Base-by-base conservation (phyloP, 2,329 filamentous ascomycete species). In the Chaetomium sp. region DNA sequence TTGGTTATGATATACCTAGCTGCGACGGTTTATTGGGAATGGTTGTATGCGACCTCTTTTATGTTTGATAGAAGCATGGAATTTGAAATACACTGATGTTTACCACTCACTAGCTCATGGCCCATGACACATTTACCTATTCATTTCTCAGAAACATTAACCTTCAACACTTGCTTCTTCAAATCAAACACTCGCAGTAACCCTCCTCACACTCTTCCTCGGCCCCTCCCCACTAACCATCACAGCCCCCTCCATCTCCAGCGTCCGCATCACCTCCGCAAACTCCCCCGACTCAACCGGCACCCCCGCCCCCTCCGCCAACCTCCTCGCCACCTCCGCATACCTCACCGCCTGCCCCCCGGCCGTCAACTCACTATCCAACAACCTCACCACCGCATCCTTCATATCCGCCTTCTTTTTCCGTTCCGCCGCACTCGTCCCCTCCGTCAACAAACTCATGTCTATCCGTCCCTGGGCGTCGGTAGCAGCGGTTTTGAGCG, bases 401-500 rank as follows among this genome's bases (percentile, higher is more conserved):
- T 95, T 95, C 66, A 99, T 75, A 69, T 96, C 91, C 41, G 87
- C 85, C 68, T 86, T 88, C 61, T 89, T 79, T 68, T 89, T 85
- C 50, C 94, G 79, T 70, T 97, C 94, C n/a, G 85, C 85, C 0
- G 90, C 85, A 64, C 87, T 91, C 2, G 89, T 95, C n/a, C 94
- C 94, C 68, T 97, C 94, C 0, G 91, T 96, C 60, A 99, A 77
- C 49, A 99, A 77, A 54, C 88, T 88, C 94, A 99, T 97, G 69
- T 99, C 94, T 66, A 99, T 97, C 55, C 96, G 79, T 54, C 94
- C 94, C 64, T 95, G 80, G 0, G 89, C 76, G 69, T 99, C 95
- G 0, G 95, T 99, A n/a, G 94, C 94, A 0, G 92, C 89, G 61
- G 95, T 95, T 78, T 97, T 97, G 67, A 99, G 83, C 1, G 95